Conservation (phyloP, 1,139 yeast genomes). For the Pichia sp. region DNA sequence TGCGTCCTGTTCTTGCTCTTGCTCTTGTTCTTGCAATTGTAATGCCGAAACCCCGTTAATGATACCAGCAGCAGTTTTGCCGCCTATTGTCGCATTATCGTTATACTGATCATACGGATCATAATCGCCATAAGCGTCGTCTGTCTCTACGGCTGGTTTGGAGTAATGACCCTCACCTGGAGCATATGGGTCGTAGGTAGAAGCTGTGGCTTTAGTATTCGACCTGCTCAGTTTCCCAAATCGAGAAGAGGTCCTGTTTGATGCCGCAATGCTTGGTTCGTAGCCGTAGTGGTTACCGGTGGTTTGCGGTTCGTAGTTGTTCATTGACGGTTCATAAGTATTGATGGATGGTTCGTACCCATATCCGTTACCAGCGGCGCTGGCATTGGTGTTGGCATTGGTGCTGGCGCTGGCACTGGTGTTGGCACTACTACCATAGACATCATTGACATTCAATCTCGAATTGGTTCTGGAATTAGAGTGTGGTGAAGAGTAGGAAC, state of each 20-base stretch:
- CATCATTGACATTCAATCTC: neutral
- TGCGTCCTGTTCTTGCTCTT: constrained; percentile 7
- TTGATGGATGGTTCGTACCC: constrained; percentile 11
- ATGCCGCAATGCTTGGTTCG: constrained; percentile 8
- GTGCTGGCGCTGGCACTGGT: neutral
- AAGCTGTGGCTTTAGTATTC: constrained; percentile 3
- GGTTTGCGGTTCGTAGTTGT: constrained; percentile 8
- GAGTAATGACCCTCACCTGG: constrained; percentile 11
- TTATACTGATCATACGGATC: constrained; percentile 6
- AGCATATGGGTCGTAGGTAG: constrained; percentile 17
- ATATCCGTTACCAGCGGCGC: neutral
- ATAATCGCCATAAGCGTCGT: neutral
- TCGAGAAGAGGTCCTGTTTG: no score
- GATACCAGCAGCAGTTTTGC: neutral
- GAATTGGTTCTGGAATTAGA: no score
- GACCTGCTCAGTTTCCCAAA: no score
- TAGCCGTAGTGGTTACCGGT: neutral
- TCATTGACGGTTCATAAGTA: constrained; percentile 3
- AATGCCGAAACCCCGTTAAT: constrained; percentile 8
- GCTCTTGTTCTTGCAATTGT: constrained; percentile 9
- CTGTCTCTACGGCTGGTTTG: neutral
- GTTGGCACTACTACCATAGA: neutral
- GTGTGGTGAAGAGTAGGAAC: neutral
- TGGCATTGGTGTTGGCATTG: neutral
- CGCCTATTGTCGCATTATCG: constrained; percentile 3